Evolutionary conservation across 2,329 filamentous ascomycete genomes (phyloP).

Genomic region (Huntiella savannae): DNA sequence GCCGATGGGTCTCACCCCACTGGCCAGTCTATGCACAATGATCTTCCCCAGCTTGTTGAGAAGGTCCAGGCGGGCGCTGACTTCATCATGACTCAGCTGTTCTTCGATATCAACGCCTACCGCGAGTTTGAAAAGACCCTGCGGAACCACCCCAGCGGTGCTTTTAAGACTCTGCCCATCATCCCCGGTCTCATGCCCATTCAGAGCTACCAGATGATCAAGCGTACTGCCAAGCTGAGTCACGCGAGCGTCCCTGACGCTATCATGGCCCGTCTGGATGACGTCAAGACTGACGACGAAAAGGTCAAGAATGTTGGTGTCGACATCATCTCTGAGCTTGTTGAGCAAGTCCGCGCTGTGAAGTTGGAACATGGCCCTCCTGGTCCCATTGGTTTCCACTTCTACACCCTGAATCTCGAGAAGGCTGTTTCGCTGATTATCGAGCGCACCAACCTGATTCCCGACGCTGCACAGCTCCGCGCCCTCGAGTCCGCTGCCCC

Average conservation of each 20-base stretch:
- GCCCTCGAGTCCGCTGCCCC: conserved; percentile 21
- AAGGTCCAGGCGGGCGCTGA: conserved; percentile 85
- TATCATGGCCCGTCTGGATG: conserved; percentile 51
- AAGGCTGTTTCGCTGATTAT: conserved; percentile 90
- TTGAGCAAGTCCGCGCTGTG: conserved; percentile 50
- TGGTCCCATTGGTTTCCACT: conserved; percentile 65
- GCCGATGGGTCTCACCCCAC: conserved; percentile 71
- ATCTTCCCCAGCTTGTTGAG: conserved; percentile 74
- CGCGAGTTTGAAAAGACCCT: conserved; percentile 58
- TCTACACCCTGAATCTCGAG: conserved; percentile 91
- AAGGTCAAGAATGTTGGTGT: conserved; percentile 64
- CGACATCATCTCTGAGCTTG: conserved; percentile 66
- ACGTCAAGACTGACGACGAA: conserved; percentile 61
- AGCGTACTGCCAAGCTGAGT: conserved; percentile 82
- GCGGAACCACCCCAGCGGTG: conserved; percentile 62
- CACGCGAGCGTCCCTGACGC: conserved; percentile 62
- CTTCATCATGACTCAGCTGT: conserved; percentile 97
- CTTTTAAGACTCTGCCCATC: conserved; percentile 73
- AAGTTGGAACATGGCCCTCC: conserved; percentile 1
- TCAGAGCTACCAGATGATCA: conserved; percentile 91
- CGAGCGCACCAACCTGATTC: conserved; percentile 70
- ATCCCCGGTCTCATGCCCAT: conserved; percentile 95
- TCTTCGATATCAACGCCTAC: conserved; percentile 79
- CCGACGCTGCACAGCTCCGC: conserved; percentile 23
- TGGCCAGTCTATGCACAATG: conserved; percentile 50